Evolutionary conservation across 2,329 filamentous ascomycete species (phyloP).

Genomic region (Pseudogymnoascus destructans): DNA sequence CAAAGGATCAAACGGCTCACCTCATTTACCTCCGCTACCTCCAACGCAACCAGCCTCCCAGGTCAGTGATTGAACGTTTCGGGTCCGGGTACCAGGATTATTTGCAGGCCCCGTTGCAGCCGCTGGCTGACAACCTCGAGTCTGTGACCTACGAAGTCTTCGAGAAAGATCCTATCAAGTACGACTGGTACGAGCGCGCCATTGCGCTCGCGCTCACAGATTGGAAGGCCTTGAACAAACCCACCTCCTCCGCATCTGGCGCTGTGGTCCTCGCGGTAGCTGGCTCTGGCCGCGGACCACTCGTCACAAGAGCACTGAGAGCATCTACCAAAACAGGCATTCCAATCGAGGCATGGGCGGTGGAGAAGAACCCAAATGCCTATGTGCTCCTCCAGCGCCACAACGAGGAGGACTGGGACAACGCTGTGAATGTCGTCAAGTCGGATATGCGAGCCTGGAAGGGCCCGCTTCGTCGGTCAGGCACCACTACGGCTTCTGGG

Average conservation of each 20-base stretch:
- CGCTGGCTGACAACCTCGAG: constrained; percentile 89
- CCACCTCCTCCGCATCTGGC: constrained; percentile 57
- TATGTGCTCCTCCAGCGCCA: constrained; percentile 84
- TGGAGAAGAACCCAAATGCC: constrained; percentile 97
- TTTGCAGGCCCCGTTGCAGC: constrained; percentile 87
- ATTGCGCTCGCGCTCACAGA: constrained; percentile 69
- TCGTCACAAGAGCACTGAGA: constrained; percentile 74
- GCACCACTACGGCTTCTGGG: constrained; percentile 24
- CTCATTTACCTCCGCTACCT: constrained; percentile 74
- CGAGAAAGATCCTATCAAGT: constrained; percentile 96
- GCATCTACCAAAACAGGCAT: constrained; percentile 68
- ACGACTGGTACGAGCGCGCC: constrained; percentile 85
- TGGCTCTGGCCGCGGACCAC: constrained; percentile 80
- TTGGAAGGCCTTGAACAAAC: constrained; percentile 59
- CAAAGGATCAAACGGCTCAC: constrained; percentile 47
- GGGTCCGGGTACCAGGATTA: constrained; percentile 82
- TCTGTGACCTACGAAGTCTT: constrained; percentile 98
- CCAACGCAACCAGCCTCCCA: constrained; percentile 64
- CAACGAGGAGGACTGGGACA: constrained; percentile 70
- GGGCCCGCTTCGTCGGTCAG: constrained; percentile 48
- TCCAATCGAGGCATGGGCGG: constrained; percentile 72
- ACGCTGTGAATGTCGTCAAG: constrained; percentile 74
- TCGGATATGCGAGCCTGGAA: constrained; percentile 97
- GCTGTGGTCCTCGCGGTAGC: constrained; percentile 80
- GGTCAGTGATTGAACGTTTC: constrained; percentile 50